phyloP scores from a whole-genome alignment of 2,329 filamentous ascomycete genomes.

The Stagonosporopsis rhizophila region DNA sequence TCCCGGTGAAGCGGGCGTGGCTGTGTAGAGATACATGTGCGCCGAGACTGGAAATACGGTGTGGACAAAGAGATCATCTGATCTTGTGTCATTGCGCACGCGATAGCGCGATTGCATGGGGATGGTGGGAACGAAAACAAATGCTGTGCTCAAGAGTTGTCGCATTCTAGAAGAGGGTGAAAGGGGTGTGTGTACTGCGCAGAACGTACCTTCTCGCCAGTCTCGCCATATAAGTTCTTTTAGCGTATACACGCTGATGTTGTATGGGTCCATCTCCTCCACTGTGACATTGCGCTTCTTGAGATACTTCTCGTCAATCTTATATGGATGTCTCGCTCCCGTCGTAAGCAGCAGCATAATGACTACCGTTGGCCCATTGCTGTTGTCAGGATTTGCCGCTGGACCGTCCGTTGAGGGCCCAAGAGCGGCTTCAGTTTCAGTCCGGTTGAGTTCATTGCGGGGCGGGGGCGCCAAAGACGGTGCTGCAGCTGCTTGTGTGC shows the following conservation, averaged over 20 bases:
- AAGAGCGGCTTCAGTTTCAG: slow-evolving; percentile 54
- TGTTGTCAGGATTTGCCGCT: slow-evolving; percentile 47
- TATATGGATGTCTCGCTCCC: slow-evolving; percentile 86
- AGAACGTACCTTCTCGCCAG: slow-evolving; percentile 74
- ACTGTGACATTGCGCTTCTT: slow-evolving; percentile 79
- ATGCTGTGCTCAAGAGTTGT: not conserved
- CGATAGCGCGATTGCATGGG: not conserved
- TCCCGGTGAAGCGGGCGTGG: slow-evolving; percentile 12
- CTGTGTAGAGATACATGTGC: slow-evolving; percentile 15
- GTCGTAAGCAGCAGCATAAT: slow-evolving; percentile 86
- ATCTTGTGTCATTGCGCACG: slow-evolving; percentile 3
- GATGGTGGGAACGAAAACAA: not conserved
- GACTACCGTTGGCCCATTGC: slow-evolving; percentile 60
- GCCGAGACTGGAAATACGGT: slow-evolving; percentile 8
- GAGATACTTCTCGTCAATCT: slow-evolving; percentile 86
- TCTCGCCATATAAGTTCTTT: slow-evolving; percentile 94
- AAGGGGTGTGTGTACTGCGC: not conserved
- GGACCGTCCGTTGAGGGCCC: slow-evolving; percentile 56
- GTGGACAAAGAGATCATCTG: slow-evolving; percentile 9
- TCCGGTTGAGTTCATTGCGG: slow-evolving; percentile 43
- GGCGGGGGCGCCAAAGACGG: slow-evolving; percentile 29
- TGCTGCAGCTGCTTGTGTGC: slow-evolving; percentile 20
- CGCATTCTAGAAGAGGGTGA: not conserved
- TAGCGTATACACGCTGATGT: slow-evolving; percentile 90
- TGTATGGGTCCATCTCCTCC: slow-evolving; percentile 80